Percentiles rank a stretch among this genome's conserved stretches.
These are phyloP conservation scores for Phoma sp. DNA, from an alignment of 2,329 filamentous ascomycete species.

Conservation along the genomic window DNA sequence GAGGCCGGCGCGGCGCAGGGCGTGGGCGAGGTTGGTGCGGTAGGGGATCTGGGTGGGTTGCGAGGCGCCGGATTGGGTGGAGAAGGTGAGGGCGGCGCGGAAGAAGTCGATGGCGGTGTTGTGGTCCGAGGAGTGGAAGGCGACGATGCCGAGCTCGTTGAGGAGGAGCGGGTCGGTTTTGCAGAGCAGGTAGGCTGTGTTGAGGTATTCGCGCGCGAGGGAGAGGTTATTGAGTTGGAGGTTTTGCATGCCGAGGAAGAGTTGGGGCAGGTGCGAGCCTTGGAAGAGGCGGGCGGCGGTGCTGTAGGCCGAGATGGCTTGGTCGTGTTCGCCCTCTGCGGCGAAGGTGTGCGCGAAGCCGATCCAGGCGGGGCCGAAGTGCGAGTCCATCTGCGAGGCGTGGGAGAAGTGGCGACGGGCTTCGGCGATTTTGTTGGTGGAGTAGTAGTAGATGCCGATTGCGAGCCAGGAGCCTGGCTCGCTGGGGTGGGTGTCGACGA, in stretches of 20 bases:
- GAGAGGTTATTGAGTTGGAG: slow-evolving; percentile 94
- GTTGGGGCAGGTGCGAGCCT: slow-evolving; percentile 91
- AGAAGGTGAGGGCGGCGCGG: slow-evolving; percentile 74
- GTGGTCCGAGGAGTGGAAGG: slow-evolving; percentile 86
- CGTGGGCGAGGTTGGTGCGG: slow-evolving; percentile 87
- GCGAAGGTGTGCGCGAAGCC: slow-evolving; percentile 98
- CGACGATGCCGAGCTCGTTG: slow-evolving; percentile 95
- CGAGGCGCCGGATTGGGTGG: slow-evolving; percentile 81
- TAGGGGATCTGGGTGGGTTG: slow-evolving; percentile 82
- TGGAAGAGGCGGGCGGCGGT: slow-evolving; percentile 95
- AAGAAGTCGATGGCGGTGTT: slow-evolving; percentile 80
- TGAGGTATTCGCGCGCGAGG: slow-evolving; percentile 91
- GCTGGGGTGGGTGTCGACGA: slow-evolving; percentile 88
- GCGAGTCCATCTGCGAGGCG: slow-evolving; percentile 94
- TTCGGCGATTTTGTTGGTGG: slow-evolving; percentile 87
- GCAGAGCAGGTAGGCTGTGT: slow-evolving; percentile 83
- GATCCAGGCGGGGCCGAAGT: slow-evolving; percentile 98
- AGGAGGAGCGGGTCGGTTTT: slow-evolving; percentile 85
- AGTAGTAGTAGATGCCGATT: slow-evolving; percentile 92
- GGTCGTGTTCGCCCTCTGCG: slow-evolving; percentile 95
- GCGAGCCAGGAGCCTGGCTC: slow-evolving; percentile 93
- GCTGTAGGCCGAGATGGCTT: slow-evolving; percentile 96
- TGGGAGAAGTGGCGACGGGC: slow-evolving; percentile 96
- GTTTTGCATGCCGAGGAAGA: slow-evolving; percentile 98
- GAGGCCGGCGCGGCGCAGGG: slow-evolving; percentile 74